These are phyloP conservation scores for Tolypocladium ophioglossoides DNA, from an alignment of 2,329 filamentous ascomycete species.

Conservation along the genomic window DNA sequence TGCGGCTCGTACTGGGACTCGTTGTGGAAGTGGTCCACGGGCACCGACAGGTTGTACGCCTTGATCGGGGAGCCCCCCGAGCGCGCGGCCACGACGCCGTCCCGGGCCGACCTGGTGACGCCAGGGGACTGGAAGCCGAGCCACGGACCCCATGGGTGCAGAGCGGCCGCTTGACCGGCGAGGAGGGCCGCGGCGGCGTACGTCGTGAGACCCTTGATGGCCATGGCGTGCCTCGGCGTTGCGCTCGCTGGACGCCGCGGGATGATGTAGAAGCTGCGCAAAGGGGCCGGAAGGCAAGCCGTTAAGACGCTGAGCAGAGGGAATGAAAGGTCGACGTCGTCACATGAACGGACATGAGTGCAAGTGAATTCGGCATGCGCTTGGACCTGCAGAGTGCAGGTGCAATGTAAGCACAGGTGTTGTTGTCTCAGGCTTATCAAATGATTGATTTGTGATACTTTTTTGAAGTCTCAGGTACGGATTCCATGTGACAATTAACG, in stretches of 20 bases:
- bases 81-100: not conserved
- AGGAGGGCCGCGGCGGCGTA: not conserved
- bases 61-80: constrained; percentile 4
- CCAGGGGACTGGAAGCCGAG: not conserved
- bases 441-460: no score
- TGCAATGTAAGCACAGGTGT: no score
- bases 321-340: no score
- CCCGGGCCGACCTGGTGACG: not conserved
- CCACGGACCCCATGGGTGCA: not conserved
- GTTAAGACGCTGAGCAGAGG: no score
- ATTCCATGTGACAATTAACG: no score
- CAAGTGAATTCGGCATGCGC: no score
- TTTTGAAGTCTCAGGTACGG: no score
- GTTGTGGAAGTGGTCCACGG: constrained; percentile 77
- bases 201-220: not conserved
- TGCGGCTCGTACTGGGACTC: constrained; percentile 70
- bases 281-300: no score
- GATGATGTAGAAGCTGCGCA: not conserved
- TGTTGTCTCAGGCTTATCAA: no score
- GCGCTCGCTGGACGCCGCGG: not conserved
- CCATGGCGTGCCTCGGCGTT: not conserved
- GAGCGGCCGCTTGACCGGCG: not conserved
- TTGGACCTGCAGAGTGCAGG: no score
- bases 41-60: constrained; percentile 28
- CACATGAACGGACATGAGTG: no score